These are phyloP conservation scores for Mucor ambiguus DNA, from an alignment of 371 early-diverging fungal genomes.

Conservation along the genomic window DNA sequence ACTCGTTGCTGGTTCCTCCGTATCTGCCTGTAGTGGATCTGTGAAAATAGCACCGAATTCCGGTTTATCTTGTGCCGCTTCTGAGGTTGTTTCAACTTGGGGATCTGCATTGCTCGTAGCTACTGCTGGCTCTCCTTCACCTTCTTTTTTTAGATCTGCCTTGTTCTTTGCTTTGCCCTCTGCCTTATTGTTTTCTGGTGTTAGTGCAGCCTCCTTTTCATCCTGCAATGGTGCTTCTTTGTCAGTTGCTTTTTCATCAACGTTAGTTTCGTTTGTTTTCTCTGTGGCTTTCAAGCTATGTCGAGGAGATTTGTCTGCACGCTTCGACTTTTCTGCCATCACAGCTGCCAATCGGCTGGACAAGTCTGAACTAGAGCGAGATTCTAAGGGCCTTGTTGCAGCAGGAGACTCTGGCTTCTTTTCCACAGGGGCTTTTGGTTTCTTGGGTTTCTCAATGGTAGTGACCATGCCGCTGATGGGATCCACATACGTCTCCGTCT, in stretches of 20 bases:
- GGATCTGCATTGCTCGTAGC: neutral
- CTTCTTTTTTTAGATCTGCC: slow-evolving; percentile 3
- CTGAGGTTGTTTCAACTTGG: neutral
- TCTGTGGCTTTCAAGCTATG: neutral
- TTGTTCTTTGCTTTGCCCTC: neutral
- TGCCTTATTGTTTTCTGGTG: neutral
- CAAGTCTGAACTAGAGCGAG: slow-evolving; percentile 38
- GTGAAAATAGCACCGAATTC: neutral
- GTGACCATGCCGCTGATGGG: slow-evolving; percentile 54
- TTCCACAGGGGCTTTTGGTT: neutral
- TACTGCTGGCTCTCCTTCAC: slow-evolving; percentile 5
- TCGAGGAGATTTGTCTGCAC: neutral
- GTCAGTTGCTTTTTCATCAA: neutral
- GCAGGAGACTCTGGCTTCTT: neutral
- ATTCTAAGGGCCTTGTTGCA: slow-evolving; percentile 11
- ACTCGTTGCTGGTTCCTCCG: too few species aligned
- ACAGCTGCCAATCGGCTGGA: slow-evolving; percentile 47
- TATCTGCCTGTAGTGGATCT: neutral
- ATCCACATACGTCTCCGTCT: slow-evolving; percentile 52
- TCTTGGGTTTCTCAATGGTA: slow-evolving; percentile 36
- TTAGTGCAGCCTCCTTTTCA: neutral
- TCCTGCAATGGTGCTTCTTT: neutral
- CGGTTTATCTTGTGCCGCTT: neutral
- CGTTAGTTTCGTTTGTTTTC: neutral
- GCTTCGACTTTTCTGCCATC: slow-evolving; percentile 24